Percentiles rank a stretch among this genome's conserved stretches.
These are phyloP conservation scores for Auricularia sp. DNA, from an alignment of 768 basidiomycete genomes.

Conservation along the genomic window DNA sequence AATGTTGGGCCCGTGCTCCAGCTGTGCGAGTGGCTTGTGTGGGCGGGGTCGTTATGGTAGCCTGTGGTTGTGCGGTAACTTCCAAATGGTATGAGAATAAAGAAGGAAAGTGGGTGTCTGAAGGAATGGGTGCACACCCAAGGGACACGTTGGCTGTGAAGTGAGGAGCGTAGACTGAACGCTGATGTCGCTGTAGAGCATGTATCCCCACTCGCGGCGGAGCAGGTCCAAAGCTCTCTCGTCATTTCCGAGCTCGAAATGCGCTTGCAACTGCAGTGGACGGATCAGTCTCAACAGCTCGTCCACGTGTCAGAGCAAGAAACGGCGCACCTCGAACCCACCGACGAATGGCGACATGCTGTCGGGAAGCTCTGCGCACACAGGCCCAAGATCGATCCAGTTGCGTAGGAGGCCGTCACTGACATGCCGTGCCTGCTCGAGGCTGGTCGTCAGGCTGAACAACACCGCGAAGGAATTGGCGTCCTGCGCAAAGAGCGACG, in stretches of 20 bases:
- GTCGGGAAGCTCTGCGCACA: conserved; percentile 46
- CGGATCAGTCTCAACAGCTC: too few relatives aligned
- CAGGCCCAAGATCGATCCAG: conserved; percentile 43
- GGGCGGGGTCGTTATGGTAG: conserved; percentile 47
- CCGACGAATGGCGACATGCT: conserved; percentile 53
- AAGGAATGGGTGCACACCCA: conserved; percentile 22
- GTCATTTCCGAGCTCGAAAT: conserved; percentile 44
- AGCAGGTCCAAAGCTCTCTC: conserved; percentile 42
- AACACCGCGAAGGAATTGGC: conserved; percentile 49
- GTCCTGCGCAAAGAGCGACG: conserved; percentile 45
- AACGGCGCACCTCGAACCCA: conserved; percentile 16
- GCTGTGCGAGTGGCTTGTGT: conserved; percentile 49
- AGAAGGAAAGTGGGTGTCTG: too few relatives aligned
- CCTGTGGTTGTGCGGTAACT: conserved; percentile 38
- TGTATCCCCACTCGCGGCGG: conserved; percentile 7
- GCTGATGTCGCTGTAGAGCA: conserved; percentile 42
- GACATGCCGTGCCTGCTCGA: conserved; percentile 23
- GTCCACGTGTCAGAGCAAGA: too few relatives aligned
- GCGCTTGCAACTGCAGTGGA: conserved; percentile 38
- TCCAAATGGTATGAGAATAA: too few relatives aligned
- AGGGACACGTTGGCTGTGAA: conserved; percentile 41
- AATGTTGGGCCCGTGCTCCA: conserved; percentile 52
- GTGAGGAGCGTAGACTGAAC: conserved; percentile 46
- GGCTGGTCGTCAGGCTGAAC: conserved; percentile 37
- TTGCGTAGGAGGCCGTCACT: conserved; percentile 19